Base-by-base conservation (phyloP, 2,329 filamentous ascomycete genomes). In the Cladosporium sp. region DNA sequence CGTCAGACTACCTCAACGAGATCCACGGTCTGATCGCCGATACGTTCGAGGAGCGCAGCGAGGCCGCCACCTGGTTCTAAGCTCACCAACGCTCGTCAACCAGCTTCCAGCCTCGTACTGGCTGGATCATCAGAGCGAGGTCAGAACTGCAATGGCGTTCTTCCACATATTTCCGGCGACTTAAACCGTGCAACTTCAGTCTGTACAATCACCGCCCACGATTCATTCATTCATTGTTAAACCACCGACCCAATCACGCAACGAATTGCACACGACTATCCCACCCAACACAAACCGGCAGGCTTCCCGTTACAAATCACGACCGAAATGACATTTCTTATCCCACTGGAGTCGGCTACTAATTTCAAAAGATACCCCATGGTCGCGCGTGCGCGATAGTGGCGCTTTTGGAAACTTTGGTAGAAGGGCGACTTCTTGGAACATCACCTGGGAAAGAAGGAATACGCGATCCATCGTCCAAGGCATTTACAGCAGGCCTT, bases 1-100 rank as follows among this genome's bases (percentile, higher is more conserved):
- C 90, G 9, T 85, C 90, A 51, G 92, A 96, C 68, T 99, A 99
- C 75, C 77, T 95, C 60, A 78, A 80, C 45, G 92, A 96, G 71
- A 88, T 97, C 59, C 82, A 89, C 64, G 84, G 82, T 58, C 75
- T 96, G 14, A 82, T 88, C 67, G 74, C 80, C 51, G 81, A 78
- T 60, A 63, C 68, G 40, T 66, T 66, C 49, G 64, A 64, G 22
- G 68, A 72, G 30, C 39, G 20, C 15, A 30, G n/a, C 38, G 20
- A 59, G 56, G 19, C 56, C 50, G 25, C 36, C 19, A 19, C 47
- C 3, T 59, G 56, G 56, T 45, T 59, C 47, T 59, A 52, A 56
- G 42, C 25, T 17, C 28, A 9, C 28, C 25, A 43, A 15, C 9
- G 30, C 28, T 39, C 19, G 39, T 39, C 37, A 17, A 52, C 9